A percentile compares a stretch with the other conserved stretches of the same genome.
phyloP scores from a whole-genome alignment of 306 rosid genomes.

The Corylus heterophylla region DNA sequence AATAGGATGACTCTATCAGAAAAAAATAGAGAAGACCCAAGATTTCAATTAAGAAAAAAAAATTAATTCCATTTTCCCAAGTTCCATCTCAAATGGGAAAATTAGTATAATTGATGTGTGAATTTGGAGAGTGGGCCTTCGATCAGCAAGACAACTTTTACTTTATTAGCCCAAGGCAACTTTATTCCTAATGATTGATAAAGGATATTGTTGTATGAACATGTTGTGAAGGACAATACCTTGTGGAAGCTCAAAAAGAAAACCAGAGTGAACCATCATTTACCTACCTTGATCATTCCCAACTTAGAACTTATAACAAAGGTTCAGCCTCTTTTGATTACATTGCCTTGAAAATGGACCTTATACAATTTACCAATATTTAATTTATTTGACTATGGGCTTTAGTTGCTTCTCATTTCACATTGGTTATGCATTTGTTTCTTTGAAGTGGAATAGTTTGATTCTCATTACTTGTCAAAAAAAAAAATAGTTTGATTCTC shows the following conservation, averaged over 20 bases:
- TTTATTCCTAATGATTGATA: neutral
- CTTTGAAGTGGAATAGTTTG: constrained; percentile 4
- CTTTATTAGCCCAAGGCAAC: neutral
- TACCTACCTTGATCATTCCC: neutral
- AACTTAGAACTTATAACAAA: neutral
- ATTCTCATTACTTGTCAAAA: neutral
- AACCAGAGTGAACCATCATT: neutral
- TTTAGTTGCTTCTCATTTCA: constrained; percentile 3
- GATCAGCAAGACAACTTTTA: neutral
- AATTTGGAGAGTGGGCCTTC: neutral
- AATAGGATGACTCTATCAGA: too few species aligned
- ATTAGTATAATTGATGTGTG: neutral
- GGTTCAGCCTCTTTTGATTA: neutral
- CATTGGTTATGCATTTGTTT: constrained; percentile 10
- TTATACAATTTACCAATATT: neutral
- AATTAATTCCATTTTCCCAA: neutral
- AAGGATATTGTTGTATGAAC: neutral
- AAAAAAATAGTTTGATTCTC: constrained; percentile 2
- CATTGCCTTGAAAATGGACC: neutral
- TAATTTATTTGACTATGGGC: neutral
- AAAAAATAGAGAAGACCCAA: too few species aligned
- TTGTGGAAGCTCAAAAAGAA: neutral
- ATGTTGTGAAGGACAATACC: neutral
- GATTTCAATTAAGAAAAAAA: neutral
- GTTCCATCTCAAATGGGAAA: neutral